phyloP scores from a whole-genome alignment of 2,329 filamentous ascomycete species.

The Paecilomyces dactylethromorphus region DNA sequence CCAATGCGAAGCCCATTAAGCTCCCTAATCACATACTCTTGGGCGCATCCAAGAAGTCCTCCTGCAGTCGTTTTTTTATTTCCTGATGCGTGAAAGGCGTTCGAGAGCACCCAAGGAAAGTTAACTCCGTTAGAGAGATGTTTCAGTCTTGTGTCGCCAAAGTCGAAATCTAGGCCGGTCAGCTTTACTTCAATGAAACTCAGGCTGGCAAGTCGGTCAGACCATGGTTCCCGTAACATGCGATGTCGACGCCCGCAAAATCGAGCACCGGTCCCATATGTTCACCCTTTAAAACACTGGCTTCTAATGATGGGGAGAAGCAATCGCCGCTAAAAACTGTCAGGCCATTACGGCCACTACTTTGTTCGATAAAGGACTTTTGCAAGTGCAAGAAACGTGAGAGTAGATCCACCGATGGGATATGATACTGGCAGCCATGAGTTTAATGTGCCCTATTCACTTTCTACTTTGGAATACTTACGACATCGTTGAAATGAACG shows the following conservation, averaged over 20 bases:
- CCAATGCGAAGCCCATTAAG: constrained; percentile 7
- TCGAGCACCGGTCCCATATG: constrained; percentile 11
- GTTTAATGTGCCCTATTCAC: no score
- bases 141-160: no score
- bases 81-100: constrained; percentile 6
- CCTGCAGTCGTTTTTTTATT: background rate
- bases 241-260: constrained; percentile 7
- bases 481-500: no score
- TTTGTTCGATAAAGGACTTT: no score
- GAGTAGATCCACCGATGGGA: no score
- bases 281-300: constrained; percentile 10
- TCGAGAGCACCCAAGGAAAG: background rate
- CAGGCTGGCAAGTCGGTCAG: background rate
- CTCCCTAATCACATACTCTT: constrained; percentile 6
- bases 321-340: constrained; percentile 11
- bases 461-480: no score
- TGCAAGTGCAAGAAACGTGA: no score
- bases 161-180: constrained; percentile 5
- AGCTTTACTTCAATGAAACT: constrained; percentile 10
- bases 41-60: constrained; percentile 3
- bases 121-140: no score
- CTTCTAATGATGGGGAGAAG: constrained; percentile 12
- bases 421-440: no score
- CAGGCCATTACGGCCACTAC: no score
- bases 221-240: constrained; percentile 14